These are phyloP conservation scores for Henningerozyma blattae DNA, from an alignment of 805 yeast species.

Conservation along the genomic window DNA sequence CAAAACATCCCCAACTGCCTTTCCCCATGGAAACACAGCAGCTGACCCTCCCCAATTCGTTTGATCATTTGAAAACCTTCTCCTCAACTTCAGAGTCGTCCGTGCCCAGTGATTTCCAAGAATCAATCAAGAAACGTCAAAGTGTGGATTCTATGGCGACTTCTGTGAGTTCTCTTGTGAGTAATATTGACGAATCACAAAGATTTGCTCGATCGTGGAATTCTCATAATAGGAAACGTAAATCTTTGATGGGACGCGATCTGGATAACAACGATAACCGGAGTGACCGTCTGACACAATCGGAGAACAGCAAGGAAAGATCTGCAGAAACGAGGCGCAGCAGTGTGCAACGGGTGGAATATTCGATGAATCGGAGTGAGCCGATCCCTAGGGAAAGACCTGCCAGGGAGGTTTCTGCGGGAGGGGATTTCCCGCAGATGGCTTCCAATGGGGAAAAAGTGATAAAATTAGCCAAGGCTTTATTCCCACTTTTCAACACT, in stretches of 20 bases:
- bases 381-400: too few species aligned
- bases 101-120: constrained; percentile 23
- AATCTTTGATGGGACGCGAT: constrained; percentile 8
- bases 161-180: constrained; percentile 22
- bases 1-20: too few species aligned
- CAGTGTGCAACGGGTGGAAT: too few species aligned
- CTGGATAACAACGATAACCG: not conserved
- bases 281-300: not conserved
- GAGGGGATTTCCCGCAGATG: constrained; percentile 12
- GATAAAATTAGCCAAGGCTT: constrained; percentile 22
- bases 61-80: constrained; percentile 1
- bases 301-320: not conserved
- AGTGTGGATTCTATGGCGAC: constrained; percentile 24
- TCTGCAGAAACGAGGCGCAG: not conserved
- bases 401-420: not conserved
- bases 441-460: constrained; percentile 18
- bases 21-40: too few species aligned
- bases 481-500: constrained; percentile 18
- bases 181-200: constrained; percentile 23
- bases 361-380: too few species aligned
- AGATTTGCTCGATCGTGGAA: constrained; percentile 27
- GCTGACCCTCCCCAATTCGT: not conserved
- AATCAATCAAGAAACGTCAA: constrained; percentile 16
- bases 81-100: constrained; percentile 19
- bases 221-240: constrained; percentile 22